Conservation (phyloP, 441 rosid species). For the Eutrema salsugineum region DNA sequence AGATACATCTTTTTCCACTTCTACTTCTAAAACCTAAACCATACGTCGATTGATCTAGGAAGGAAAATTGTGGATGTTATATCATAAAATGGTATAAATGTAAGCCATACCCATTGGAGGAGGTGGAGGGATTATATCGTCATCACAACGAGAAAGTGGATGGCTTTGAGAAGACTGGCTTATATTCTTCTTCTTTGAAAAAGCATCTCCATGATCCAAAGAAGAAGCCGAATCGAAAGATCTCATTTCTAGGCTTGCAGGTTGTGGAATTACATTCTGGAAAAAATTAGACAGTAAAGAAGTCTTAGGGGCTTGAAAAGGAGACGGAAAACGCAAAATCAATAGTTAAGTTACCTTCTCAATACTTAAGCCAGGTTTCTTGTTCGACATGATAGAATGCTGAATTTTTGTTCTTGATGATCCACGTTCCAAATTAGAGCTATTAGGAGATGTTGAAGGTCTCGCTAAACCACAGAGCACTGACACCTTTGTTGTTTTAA, state of each 20-base stretch:
- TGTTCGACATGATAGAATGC: constrained; percentile 34
- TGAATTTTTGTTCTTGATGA: constrained; percentile 36
- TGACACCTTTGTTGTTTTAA: constrained; percentile 27
- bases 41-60: neutral
- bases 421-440: constrained; percentile 33
- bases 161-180: constrained; percentile 29
- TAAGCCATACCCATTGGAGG: constrained; percentile 57
- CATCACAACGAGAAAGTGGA: constrained; percentile 24
- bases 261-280: constrained; percentile 38
- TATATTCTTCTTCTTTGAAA: constrained; percentile 18
- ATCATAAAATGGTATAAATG: neutral
- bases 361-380: constrained; percentile 38
- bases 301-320: neutral
- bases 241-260: constrained; percentile 32
- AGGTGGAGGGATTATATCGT: constrained; percentile 53
- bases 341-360: constrained; percentile 51
- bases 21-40: neutral
- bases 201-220: constrained; percentile 28
- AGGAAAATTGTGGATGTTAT: neutral
- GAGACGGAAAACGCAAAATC: neutral
- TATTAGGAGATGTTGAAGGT: constrained; percentile 38
- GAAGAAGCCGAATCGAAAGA: constrained; percentile 27
- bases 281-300: neutral
- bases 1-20: neutral
- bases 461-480: constrained; percentile 36